phyloP scores from a whole-genome alignment of 2,329 filamentous ascomycete genomes.

The Trichoderma asperellum region DNA sequence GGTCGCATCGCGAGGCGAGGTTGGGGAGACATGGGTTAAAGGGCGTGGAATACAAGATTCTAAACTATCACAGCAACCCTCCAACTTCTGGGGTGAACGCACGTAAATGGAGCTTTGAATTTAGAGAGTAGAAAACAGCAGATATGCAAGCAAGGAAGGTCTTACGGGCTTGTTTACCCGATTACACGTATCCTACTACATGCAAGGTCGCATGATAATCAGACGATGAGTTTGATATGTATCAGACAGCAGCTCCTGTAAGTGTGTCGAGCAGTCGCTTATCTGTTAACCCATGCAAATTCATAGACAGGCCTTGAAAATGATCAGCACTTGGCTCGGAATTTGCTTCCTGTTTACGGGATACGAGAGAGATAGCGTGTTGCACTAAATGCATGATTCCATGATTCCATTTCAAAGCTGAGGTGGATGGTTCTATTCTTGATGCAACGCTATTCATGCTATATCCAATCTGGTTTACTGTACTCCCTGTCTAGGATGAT shows the following conservation, averaged over 20 bases:
- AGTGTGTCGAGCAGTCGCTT: slow-evolving; percentile 19
- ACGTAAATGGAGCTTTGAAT: neutral
- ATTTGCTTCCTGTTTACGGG: neutral
- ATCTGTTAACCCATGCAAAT: slow-evolving; percentile 11
- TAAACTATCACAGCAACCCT: neutral
- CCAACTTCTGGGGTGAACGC: neutral
- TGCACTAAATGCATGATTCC: neutral
- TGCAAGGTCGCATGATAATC: neutral
- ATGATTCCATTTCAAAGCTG: slow-evolving; percentile 1
- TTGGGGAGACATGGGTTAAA: neutral
- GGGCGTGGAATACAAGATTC: slow-evolving; percentile 12
- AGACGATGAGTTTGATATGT: neutral
- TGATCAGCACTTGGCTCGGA: neutral
- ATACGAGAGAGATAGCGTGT: neutral
- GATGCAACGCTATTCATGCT: neutral
- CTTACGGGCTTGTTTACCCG: neutral
- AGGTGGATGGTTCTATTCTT: neutral
- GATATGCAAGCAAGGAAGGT: neutral
- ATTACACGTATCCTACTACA: neutral
- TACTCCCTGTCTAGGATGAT: neutral
- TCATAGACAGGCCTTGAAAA: neutral
- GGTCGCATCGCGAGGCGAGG: neutral
- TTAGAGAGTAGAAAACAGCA: neutral
- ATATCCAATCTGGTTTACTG: neutral
- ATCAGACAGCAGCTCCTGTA: neutral